Conservation (phyloP, 768 basidiomycete genomes). For the Piloderma croceum region DNA sequence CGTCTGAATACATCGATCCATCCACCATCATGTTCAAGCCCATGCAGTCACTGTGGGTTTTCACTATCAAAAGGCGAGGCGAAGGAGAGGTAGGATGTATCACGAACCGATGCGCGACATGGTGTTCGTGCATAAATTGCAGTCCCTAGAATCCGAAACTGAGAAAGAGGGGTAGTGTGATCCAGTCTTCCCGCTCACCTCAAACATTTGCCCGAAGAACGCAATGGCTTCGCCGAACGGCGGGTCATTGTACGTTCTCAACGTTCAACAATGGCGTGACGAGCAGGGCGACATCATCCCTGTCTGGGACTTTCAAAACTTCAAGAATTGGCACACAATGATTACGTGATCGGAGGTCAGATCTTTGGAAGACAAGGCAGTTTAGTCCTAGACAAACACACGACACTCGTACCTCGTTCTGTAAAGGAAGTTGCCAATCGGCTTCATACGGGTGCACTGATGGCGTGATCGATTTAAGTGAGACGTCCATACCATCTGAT, state of each 20-base stretch:
- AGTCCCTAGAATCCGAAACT: constrained; percentile 18
- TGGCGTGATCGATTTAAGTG: constrained; percentile 4
- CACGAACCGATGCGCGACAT: constrained; percentile 21
- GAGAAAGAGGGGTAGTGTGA: neutral
- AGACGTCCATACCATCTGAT: constrained; percentile 1
- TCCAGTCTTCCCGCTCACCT: constrained; percentile 15
- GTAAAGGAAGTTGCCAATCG: constrained; percentile 5
- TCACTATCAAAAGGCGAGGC: neutral
- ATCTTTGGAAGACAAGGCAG: constrained; percentile 4
- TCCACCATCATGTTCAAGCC: constrained; percentile 22
- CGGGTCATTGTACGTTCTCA: constrained; percentile 4
- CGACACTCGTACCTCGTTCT: no score
- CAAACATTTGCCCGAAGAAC: constrained; percentile 11
- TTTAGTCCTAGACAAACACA: no score
- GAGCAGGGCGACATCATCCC: constrained; percentile 5
- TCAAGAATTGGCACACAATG: constrained; percentile 13
- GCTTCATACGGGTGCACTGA: constrained; percentile 11
- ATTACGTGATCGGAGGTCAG: constrained; percentile 8
- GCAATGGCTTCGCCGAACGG: constrained; percentile 13
- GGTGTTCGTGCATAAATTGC: constrained; percentile 27
- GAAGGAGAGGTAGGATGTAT: neutral
- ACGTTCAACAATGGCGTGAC: constrained; percentile 17
- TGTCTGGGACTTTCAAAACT: constrained; percentile 4
- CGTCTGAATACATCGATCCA: constrained; percentile 16
- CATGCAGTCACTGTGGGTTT: neutral